Percentiles rank a stretch among this genome's conserved stretches.
These are phyloP conservation scores for Cercospora sp. DNA, from an alignment of 2,329 filamentous ascomycete genomes.

Conservation along the genomic window DNA sequence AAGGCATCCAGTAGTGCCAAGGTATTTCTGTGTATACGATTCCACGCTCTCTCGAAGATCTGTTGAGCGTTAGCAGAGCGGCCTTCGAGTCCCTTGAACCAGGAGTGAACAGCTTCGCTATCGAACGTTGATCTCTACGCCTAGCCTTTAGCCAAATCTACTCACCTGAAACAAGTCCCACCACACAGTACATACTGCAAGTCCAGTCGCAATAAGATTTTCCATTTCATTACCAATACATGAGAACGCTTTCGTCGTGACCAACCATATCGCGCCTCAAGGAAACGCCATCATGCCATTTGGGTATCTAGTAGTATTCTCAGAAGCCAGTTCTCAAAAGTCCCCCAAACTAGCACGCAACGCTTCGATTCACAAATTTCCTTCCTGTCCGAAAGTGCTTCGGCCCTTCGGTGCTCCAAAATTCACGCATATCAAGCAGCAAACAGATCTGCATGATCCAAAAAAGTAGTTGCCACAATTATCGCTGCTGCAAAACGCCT, in stretches of 20 bases:
- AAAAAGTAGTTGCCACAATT: not conserved
- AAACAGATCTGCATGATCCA: not conserved
- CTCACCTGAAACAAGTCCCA: not conserved
- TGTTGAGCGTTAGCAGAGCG: too few species aligned
- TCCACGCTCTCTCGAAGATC: too few species aligned
- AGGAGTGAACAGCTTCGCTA: not conserved
- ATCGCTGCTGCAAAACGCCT: not conserved
- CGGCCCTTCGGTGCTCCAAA: not conserved
- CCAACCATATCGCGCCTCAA: not conserved
- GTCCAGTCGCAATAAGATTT: not conserved
- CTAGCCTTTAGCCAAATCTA: not conserved
- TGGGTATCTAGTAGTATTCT: not conserved
- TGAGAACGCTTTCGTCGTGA: not conserved
- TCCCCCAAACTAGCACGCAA: not conserved
- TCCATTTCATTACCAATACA: not conserved
- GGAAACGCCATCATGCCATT: not conserved
- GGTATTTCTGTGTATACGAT: too few species aligned
- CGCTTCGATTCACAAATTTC: not conserved
- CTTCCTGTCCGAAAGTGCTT: not conserved
- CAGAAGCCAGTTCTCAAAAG: not conserved
- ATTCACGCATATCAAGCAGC: not conserved
- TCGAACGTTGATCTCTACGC: not conserved
- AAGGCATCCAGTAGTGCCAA: too few species aligned
- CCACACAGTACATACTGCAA: not conserved
- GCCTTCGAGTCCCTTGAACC: too few species aligned